Evolutionary conservation across 768 basidiomycete species (phyloP).

Genomic region (Lentinula edodes): DNA sequence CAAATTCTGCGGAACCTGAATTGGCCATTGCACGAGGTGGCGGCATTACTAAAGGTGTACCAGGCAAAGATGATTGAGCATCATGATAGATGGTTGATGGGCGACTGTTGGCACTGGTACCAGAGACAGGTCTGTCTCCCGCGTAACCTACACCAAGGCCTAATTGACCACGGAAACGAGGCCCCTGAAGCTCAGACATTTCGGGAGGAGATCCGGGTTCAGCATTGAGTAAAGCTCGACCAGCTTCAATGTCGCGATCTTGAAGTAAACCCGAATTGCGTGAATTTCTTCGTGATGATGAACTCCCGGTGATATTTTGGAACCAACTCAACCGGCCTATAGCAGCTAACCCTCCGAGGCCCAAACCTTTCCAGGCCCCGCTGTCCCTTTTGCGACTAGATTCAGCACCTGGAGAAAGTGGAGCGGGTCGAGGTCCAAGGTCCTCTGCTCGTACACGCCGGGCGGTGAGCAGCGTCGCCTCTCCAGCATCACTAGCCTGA

Average conservation of each 20-base stretch:
- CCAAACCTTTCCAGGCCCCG: conserved; percentile 34
- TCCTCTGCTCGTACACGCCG: conserved; percentile 40
- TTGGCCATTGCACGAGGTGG: conserved; percentile 46
- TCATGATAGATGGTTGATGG: conserved; percentile 54
- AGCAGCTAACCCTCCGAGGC: conserved; percentile 43
- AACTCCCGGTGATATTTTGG: conserved; percentile 26
- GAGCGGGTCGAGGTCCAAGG: conserved; percentile 24
- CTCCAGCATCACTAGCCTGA: conserved; percentile 5
- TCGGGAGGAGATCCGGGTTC: conserved; percentile 8
- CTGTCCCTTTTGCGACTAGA: conserved; percentile 23
- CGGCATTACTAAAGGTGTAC: conserved; percentile 31
- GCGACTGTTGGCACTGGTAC: conserved; percentile 46
- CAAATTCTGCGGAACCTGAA: conserved; percentile 17
- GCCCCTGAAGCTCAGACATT: conserved; percentile 12
- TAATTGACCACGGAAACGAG: conserved; percentile 22
- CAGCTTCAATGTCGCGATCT: conserved; percentile 40
- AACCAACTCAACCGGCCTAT: conserved; percentile 60
- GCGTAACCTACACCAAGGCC: conserved; percentile 31
- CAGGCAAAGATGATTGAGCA: conserved; percentile 46
- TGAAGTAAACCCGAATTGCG: conserved; percentile 16
- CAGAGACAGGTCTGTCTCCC: conserved; percentile 51
- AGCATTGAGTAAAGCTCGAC: conserved; percentile 28
- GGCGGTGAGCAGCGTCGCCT: conserved; percentile 47
- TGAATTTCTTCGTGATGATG: conserved; percentile 15
- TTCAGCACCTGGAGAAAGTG: conserved; percentile 12